A percentile compares a stretch with the other conserved stretches of the same genome.
phyloP scores from a whole-genome alignment of 306 rosid species.

The Casuarina equisetifolia region DNA sequence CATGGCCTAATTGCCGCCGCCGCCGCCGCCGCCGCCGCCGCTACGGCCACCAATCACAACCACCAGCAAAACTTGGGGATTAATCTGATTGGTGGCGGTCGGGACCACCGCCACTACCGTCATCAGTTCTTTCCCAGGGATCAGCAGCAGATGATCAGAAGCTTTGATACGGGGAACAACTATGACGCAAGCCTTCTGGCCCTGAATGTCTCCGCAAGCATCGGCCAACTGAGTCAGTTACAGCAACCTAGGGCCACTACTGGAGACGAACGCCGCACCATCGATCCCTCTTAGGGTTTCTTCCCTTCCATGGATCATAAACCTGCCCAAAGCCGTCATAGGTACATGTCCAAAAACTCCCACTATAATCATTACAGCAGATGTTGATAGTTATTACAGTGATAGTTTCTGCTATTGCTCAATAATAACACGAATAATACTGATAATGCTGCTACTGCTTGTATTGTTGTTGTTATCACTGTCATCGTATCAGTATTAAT shows the following conservation, averaged over 20 bases:
- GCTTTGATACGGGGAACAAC: conserved; percentile 42
- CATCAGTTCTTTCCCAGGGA: conserved; percentile 73
- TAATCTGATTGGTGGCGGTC: conserved; percentile 27
- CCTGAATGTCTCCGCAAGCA: conserved; percentile 73
- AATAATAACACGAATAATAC: too few species aligned
- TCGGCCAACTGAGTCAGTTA: conserved; percentile 71
- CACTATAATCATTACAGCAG: neutral
- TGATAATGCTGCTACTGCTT: neutral
- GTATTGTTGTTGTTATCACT: neutral
- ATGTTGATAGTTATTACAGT: too few species aligned
- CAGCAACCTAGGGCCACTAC: conserved; percentile 69
- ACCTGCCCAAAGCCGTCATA: neutral
- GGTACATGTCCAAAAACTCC: conserved; percentile 10
- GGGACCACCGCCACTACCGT: conserved; percentile 49
- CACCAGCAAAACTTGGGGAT: conserved; percentile 29
- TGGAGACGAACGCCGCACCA: conserved; percentile 71
- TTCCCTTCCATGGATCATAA: conserved; percentile 3
- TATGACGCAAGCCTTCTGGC: conserved; percentile 74
- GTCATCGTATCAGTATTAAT: neutral
- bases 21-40: conserved; percentile 28
- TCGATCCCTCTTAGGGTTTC: conserved; percentile 76
- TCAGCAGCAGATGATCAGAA: conserved; percentile 44
- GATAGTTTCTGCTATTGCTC: too few species aligned
- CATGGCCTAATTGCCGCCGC: conserved; percentile 51
- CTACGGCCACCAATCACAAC: conserved; percentile 26